Base-by-base conservation (phyloP, 2,329 filamentous ascomycete species). In the Dryadomyces quercus-mongolicae region DNA sequence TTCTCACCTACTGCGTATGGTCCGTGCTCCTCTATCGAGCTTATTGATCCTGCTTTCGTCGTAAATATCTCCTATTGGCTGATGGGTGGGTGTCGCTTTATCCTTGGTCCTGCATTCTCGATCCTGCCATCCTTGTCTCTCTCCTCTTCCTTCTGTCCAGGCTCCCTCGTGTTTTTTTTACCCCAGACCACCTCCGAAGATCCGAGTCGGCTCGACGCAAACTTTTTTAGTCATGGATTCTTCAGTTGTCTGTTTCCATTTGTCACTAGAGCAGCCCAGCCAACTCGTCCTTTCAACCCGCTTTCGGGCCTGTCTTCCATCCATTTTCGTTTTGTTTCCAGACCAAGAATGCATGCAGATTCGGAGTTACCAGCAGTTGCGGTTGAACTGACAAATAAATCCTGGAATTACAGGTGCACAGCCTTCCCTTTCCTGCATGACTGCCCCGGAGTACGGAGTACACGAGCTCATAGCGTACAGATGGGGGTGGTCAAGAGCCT, bases 131-230 rank as follows among this genome's bases (percentile, higher is more conserved):
- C 34, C 34, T 38, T 38, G 34, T 38, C 34, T 38, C 7, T 38
- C 34, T 38, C 34, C 7, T n/a, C n/a, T n/a, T n/a, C n/a, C n/a
- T 16, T 40, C 36, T 40, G 36, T 12, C 15, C 36, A 44, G 42
- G 7, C 42, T n/a, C 18, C 16, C 36, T 12, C 15, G 36, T 12
- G 36, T 9, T 18, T 21, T 49, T 20, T 18, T 21, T 49, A 13
- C 48, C 48, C 48, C 48, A 49, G 48, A 5, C 18, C 15, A 49
- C 48, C n/a, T 49, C 48, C 48, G 48, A 40, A 38, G 48, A 40
- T 40, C n/a, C 31, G 18, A 16, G 3, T 25, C 25, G 15, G 8
- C 20, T 47, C 21, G 18, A 1, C 10, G 3, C 45, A 12, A 25
- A 15, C 12, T 12, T 47, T 25, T 31, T 8, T 31, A 8, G 4